phyloP scores from a whole-genome alignment of 2,329 filamentous ascomycete species.

The Ascosphaera apis region DNA sequence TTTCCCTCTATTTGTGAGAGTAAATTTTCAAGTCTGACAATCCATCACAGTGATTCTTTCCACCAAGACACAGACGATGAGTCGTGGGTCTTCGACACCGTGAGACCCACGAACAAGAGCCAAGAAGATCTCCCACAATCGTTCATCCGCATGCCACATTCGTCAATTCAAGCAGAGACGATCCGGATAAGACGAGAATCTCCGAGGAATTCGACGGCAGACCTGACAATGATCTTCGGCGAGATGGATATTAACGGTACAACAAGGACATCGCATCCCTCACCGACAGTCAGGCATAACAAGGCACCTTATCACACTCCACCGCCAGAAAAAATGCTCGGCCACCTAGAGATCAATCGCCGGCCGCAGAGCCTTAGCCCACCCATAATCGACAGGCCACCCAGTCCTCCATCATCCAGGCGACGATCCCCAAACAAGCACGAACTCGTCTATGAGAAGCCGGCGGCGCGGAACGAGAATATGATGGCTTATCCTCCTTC shows the following conservation, averaged over 20 bases:
- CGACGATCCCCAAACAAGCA: background rate
- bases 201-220: background rate
- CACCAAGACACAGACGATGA: conserved; percentile 46
- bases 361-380: background rate
- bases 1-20: too few species aligned
- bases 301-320: background rate
- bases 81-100: conserved; percentile 89
- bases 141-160: conserved; percentile 32
- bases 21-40: too few species aligned
- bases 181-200: background rate
- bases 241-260: background rate
- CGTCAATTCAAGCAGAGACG: conserved; percentile 19
- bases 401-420: background rate
- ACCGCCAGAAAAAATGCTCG: background rate
- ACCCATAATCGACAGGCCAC: background rate
- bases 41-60: too few species aligned
- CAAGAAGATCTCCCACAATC: too few species aligned
- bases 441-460: conserved; percentile 5
- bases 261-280: background rate
- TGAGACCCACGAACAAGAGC: conserved; percentile 32
- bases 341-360: background rate
- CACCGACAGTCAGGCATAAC: background rate
- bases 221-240: background rate
- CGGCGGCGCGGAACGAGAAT: background rate
- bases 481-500: background rate